Evolutionary conservation across 2,329 filamentous ascomycete species (phyloP).

Genomic region (Ceratocystis variospora): DNA sequence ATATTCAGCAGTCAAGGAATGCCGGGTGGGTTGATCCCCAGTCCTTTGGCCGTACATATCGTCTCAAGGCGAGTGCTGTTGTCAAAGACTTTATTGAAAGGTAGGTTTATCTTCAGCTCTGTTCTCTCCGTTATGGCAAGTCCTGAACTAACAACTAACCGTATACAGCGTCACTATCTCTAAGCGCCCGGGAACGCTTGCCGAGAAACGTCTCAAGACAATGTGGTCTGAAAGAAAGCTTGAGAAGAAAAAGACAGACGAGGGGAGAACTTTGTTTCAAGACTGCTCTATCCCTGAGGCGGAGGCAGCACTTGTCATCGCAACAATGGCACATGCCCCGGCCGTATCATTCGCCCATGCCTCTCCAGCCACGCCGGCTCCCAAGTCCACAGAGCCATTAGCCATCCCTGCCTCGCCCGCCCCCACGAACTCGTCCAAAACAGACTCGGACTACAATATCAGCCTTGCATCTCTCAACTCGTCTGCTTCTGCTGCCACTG

Average conservation of each 20-base stretch:
- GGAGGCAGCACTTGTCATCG: slow-evolving; percentile 13
- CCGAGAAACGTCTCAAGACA: slow-evolving; percentile 9
- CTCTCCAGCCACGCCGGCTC: neutral
- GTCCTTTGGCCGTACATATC: slow-evolving; percentile 51
- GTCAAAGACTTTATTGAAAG: slow-evolving; percentile 56
- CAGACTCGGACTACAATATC: slow-evolving; percentile 11
- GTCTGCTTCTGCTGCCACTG: neutral
- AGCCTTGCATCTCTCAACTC: neutral
- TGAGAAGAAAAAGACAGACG: neutral
- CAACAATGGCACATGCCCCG: neutral
- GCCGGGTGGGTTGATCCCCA: slow-evolving; percentile 43
- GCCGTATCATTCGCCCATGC: neutral
- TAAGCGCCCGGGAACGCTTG: slow-evolving; percentile 10
- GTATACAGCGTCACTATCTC: neutral
- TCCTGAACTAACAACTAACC: neutral
- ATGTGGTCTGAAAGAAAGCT: neutral
- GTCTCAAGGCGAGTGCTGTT: slow-evolving; percentile 49
- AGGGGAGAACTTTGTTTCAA: neutral
- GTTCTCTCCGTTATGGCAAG: neutral
- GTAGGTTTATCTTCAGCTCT: neutral
- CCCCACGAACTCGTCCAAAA: slow-evolving; percentile 15
- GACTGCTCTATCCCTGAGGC: slow-evolving; percentile 4
- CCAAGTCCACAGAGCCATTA: neutral
- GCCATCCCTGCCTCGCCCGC: slow-evolving; percentile 17
- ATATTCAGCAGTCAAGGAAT: slow-evolving; percentile 23